phyloP scores from a whole-genome alignment of 2,329 filamentous ascomycete genomes.

The Hymenoscyphus linearis region DNA sequence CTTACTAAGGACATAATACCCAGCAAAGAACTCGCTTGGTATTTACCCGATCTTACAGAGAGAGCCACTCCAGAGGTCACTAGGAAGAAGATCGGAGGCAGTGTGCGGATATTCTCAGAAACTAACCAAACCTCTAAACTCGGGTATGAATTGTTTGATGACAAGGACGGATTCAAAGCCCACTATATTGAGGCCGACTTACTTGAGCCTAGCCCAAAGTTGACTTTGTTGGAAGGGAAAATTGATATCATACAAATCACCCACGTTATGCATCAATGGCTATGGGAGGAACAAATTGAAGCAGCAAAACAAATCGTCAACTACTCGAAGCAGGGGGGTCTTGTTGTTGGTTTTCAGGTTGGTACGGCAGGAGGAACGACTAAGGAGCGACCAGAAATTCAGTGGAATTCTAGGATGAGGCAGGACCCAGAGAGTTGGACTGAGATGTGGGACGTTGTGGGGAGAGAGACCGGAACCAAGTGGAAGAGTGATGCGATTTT shows the following conservation, averaged over 20 bases:
- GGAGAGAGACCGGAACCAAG: not conserved
- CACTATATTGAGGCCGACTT: constrained; percentile 30
- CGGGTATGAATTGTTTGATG: constrained; percentile 35
- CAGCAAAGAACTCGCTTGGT: not conserved
- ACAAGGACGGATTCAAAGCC: constrained; percentile 27
- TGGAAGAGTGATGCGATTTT: constrained; percentile 1
- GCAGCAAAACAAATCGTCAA: too few relatives aligned
- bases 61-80: not conserved
- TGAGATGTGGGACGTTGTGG: constrained; percentile 2
- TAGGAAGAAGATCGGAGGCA: too few relatives aligned
- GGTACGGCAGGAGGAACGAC: not conserved
- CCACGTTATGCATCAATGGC: too few relatives aligned
- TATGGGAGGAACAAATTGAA: too few relatives aligned
- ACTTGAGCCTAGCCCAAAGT: constrained; percentile 14
- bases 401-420: not conserved
- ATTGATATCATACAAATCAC: too few relatives aligned
- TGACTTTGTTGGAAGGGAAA: not conserved
- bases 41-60: not conserved
- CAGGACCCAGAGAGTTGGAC: constrained; percentile 1
- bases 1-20: not conserved
- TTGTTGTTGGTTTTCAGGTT: too few relatives aligned
- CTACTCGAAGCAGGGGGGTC: too few relatives aligned
- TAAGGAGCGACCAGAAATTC: not conserved
- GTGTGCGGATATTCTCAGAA: too few relatives aligned
- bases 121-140: too few relatives aligned